Base-by-base conservation (phyloP, 306 rosid species). In the Morella rubra region DNA sequence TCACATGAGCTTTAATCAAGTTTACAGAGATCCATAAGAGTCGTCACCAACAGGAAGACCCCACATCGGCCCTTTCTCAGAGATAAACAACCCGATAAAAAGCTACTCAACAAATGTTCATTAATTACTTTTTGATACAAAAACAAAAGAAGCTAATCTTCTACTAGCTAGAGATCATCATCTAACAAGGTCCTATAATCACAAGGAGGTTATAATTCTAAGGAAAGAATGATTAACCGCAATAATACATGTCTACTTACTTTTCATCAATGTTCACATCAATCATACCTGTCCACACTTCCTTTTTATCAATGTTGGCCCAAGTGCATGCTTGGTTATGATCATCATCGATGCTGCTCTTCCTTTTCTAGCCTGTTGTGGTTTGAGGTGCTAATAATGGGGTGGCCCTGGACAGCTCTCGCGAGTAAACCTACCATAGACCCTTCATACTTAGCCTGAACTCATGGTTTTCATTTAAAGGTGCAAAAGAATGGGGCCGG, bases 331-430 rank as follows among this genome's bases (percentile, higher is more conserved):
- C 85, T 82, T 66, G 64, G 85, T 75, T 60, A 87, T 85, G 16
- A 86, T 86, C 78, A 80, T 78, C 15, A 12, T 49, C 7, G 49
- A 45, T 45, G 14, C 37, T 32, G 5, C 80, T 24, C 79, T 44
- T 51, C 61, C 58, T 69, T 87, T 82, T 81, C 83, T 82, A 69
- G 59, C 77, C 78, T 89, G 81, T 83, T 85, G n/a, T 77, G 73
- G 53, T 68, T 76, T 69, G 85, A 60, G 76, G 54, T 71, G 52
- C 76, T 69, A 37, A 65, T 65, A 42, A 84, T 66, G 86, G 66
- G 84, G 92, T 82, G 92, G 96, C 83, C 93, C 92, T 82, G 41
- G 84, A 82, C 86, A 83, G 85, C 87, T 83, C 74, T 77, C 70
- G 41, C 85, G 75, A 85, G 69, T 32, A 79, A 68, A 68, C 69